These are phyloP conservation scores for Beauveria australis DNA, from an alignment of 2,329 filamentous ascomycete species.

Conservation along the genomic window DNA sequence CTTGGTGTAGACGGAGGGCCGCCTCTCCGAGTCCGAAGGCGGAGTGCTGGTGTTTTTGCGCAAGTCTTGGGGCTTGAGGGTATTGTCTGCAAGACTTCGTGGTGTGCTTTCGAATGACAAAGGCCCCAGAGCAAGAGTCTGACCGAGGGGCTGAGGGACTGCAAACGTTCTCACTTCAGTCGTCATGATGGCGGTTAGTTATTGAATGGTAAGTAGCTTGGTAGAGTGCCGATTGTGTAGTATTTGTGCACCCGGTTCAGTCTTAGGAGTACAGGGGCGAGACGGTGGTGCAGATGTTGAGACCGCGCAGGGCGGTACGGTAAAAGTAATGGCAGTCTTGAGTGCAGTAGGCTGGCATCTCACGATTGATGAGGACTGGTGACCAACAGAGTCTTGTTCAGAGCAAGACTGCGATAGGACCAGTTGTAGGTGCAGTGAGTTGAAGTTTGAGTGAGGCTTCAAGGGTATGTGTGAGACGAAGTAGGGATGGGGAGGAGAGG, in stretches of 20 bases:
- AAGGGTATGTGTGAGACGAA: neutral
- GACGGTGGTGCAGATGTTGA: constrained; percentile 73
- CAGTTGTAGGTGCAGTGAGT: neutral
- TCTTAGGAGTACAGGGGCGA: constrained; percentile 63
- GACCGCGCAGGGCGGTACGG: constrained; percentile 77
- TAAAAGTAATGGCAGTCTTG: constrained; percentile 93
- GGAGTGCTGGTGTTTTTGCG: neutral
- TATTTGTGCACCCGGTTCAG: neutral
- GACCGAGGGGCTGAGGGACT: constrained; percentile 63
- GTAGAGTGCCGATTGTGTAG: neutral
- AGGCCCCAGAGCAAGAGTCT: constrained; percentile 51
- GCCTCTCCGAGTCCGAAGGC: constrained; percentile 4
- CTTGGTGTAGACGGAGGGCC: constrained; percentile 25
- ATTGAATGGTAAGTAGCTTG: constrained; percentile 15
- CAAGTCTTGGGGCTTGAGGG: constrained; percentile 9
- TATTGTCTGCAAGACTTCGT: constrained; percentile 13
- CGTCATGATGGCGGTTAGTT: constrained; percentile 24
- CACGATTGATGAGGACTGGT: neutral
- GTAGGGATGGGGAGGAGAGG: neutral
- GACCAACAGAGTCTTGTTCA: constrained; percentile 6
- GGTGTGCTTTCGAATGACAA: constrained; percentile 14
- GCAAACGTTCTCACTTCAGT: constrained; percentile 35
- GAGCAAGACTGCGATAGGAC: constrained; percentile 4
- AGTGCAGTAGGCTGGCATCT: constrained; percentile 72
- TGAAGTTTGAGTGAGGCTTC: neutral